phyloP scores from a whole-genome alignment of 1,284 basidiomycete species.

The Ceratobasidium sp. region DNA sequence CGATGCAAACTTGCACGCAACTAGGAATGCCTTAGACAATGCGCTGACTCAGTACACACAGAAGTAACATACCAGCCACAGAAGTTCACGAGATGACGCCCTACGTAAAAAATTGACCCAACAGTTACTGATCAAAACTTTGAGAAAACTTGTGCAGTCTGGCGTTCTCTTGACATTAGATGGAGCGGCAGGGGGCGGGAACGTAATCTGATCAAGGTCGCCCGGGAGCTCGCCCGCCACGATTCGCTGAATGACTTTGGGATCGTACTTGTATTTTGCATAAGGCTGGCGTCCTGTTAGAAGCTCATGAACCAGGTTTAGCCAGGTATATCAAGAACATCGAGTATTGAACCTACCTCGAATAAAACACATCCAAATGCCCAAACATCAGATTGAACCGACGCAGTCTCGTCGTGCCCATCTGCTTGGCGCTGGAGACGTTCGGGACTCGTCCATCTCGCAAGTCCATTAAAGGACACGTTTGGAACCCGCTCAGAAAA shows the following conservation, averaged over 20 bases:
- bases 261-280: background rate
- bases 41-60: too few relatives aligned
- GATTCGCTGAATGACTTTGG: background rate
- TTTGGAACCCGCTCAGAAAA: slow-evolving; percentile 1
- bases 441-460: slow-evolving; percentile 14
- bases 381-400: slow-evolving; percentile 2
- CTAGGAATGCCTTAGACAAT: too few relatives aligned
- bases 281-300: background rate
- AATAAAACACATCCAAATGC: slow-evolving; percentile 12
- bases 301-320: background rate
- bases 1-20: too few relatives aligned
- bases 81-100: background rate
- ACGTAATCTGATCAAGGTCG: background rate
- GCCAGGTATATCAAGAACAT: background rate
- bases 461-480: background rate
- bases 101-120: background rate
- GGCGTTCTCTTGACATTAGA: background rate
- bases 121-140: background rate
- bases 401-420: background rate
- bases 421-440: background rate
- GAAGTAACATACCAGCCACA: background rate
- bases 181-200: background rate
- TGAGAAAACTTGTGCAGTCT: background rate
- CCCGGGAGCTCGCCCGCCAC: background rate
- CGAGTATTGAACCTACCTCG: background rate